Base-by-base conservation (phyloP, 2,329 filamentous ascomycete species). In the Cladophialophora bantiana region DNA sequence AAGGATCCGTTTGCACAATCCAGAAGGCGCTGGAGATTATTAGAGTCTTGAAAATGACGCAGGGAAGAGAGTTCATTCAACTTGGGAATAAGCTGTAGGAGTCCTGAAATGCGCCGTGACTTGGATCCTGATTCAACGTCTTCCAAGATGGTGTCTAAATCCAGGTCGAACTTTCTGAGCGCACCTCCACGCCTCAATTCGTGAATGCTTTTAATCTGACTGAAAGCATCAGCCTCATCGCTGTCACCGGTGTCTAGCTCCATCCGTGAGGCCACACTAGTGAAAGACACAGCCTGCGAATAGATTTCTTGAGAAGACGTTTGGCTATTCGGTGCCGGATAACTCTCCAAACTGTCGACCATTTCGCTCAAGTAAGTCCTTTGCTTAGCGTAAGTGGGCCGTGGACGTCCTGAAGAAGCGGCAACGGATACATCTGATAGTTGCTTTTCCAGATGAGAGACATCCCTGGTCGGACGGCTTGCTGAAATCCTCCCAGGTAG, bases 1-100 rank as follows among this genome's bases (percentile, higher is more conserved):
- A 82, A 78, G 73, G 90, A 86, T 57, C 82, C 81, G 0, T 82
- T 83, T 9, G 91, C 81, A 50, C 86, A 85, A 53, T 85, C 83
- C 60, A 93, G 85, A 15, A 97, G 82, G 35, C 85, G 86, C 62
- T 88, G 85, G 68, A 92, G 90, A 64, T 90, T 87, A 6, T 88
- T 87, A 71, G 92, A 89, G 68, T 93, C 89, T 20, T 90, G 84
- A 73, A 97, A 93, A 35, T 78, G 77, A n/a, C 73, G 74, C 36
- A 74, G 72, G 62, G 80, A 78, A n/a, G 74, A 73, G 26, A 74
- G 58, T 42, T 82, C 83, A 2, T 79, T 71, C 64, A 88, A 77
- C 70, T 85, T 87, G 32, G 75, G 77, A 59, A 83, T 82, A n/a
- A 89, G 76, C 61, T 88, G 85, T 45, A 86, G 76, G 67, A 88